Evolutionary conservation across 1,284 basidiomycete species (phyloP).

Genomic region (Puccinia brachypodii): DNA sequence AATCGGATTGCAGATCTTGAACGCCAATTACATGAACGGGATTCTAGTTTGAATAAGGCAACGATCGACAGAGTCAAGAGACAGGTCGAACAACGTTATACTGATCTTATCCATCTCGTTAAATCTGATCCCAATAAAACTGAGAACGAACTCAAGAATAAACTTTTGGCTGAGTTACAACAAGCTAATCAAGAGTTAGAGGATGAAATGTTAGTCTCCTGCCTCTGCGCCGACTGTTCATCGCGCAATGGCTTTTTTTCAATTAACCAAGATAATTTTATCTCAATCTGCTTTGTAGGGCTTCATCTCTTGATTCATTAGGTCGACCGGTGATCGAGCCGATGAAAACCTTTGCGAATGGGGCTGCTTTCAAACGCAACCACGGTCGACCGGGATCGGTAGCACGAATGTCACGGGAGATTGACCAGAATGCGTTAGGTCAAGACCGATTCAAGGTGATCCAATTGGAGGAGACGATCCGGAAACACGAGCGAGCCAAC

Average conservation of each 20-base stretch:
- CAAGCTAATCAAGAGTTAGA: slow-evolving; percentile 67
- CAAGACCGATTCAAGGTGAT: slow-evolving; percentile 52
- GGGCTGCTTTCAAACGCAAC: slow-evolving; percentile 42
- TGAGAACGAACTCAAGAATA: slow-evolving; percentile 61
- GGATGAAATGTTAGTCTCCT: slow-evolving; percentile 61
- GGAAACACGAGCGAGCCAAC: slow-evolving; percentile 46
- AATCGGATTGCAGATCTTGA: slow-evolving; percentile 54
- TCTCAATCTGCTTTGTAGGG: slow-evolving; percentile 58
- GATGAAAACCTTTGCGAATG: slow-evolving; percentile 38
- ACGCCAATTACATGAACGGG: slow-evolving; percentile 53
- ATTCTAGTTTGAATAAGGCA: slow-evolving; percentile 50
- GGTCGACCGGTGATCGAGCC: slow-evolving; percentile 36
- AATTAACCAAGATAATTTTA: slow-evolving; percentile 58
- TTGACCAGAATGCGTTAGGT: slow-evolving; percentile 52
- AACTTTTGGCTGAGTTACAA: slow-evolving; percentile 70
- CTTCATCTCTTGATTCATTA: slow-evolving; percentile 51
- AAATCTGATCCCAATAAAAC: slow-evolving; percentile 62
- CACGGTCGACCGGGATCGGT: slow-evolving; percentile 57
- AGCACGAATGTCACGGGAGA: slow-evolving; percentile 48
- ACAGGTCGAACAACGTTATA: slow-evolving; percentile 68
- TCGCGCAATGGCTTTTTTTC: slow-evolving; percentile 55
- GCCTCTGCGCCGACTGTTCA: slow-evolving; percentile 51
- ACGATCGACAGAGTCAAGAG: slow-evolving; percentile 65
- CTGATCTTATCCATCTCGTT: slow-evolving; percentile 68
- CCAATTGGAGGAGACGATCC: slow-evolving; percentile 53